Base-by-base conservation (phyloP, 1,284 basidiomycete genomes). In the Inonotus obliquus region DNA sequence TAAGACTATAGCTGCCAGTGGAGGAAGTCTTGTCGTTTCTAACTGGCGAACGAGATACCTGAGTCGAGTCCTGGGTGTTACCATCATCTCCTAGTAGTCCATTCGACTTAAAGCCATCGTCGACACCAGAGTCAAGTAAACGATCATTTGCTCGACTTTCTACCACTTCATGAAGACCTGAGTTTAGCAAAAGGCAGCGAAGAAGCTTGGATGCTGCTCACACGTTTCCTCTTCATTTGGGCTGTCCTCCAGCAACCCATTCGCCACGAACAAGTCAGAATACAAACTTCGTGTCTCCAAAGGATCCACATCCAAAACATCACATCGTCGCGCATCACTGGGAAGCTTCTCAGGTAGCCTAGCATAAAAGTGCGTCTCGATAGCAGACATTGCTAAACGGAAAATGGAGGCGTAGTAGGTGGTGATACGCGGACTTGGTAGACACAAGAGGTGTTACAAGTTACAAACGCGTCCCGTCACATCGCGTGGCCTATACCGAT, bases 201-300 rank as follows among this genome's bases (percentile, higher is more conserved):
- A 49, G 23, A 9, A 49, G 47, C 7, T 23, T 44, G 35, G 13
- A 17, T 21, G 13, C 5, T 21, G 19, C 41, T 44, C 17, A 60
- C 59, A 35, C 44, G 53, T 55, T 35, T 54, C 32, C 51, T 60
- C 58, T 37, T 61, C 54, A 21, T 21, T 52, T 9, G 52, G 47
- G 48, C 27, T 29, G 4, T 57, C 54, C 7, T 29, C 51, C 32
- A 62, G 27, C 39, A 62, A 47, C 5, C 56, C 56, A 47, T 58
- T 54, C 25, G 55, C 37, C 51, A 37, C 39, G 53, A 48, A 60
- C 19, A 11, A 35, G 25, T 23, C 35, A n/a, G 10, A 39, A 5
- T 19, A 32, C 23, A n/a, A n/a, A n/a, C n/a, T n/a, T n/a, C 9
- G 32, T 9, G 25, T 3, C n/a, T 54, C 27, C 11, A 21, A 10